phyloP scores from a whole-genome alignment of 2,329 filamentous ascomycete species.

The Aspergillus sp. region DNA sequence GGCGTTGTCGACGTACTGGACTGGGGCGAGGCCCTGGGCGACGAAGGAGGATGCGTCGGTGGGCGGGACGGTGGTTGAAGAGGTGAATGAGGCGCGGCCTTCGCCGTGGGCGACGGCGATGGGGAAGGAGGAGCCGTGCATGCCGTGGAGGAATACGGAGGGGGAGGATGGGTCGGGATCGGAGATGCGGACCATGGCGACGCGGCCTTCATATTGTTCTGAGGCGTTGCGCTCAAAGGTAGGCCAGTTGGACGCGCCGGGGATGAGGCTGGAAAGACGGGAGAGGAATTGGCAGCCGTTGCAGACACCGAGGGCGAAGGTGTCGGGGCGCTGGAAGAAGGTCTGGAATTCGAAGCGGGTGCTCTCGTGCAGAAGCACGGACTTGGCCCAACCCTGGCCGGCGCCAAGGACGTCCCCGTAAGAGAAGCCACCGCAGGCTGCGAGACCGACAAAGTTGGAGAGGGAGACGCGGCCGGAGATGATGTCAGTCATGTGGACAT shows the following conservation, averaged over 20 bases:
- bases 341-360: constrained; percentile 74
- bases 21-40: constrained; percentile 67
- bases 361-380: constrained; percentile 77
- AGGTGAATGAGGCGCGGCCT: constrained; percentile 73
- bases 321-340: constrained; percentile 87
- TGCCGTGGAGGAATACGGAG: constrained; percentile 87
- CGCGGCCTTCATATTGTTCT: constrained; percentile 87
- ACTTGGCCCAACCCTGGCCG: constrained; percentile 96
- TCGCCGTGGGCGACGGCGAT: constrained; percentile 91
- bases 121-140: constrained; percentile 77
- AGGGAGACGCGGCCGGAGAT: constrained; percentile 78
- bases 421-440: constrained; percentile 95
- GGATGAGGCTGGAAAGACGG: constrained; percentile 78
- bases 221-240: constrained; percentile 81
- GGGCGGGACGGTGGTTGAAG: constrained; percentile 35
- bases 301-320: constrained; percentile 91
- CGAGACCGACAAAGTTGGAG: constrained; percentile 79
- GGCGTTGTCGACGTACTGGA: constrained; percentile 85
- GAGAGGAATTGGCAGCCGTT: constrained; percentile 97
- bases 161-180: constrained; percentile 58
- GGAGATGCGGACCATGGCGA: constrained; percentile 78
- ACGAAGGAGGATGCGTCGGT: constrained; percentile 52
- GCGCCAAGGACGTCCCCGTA: constrained; percentile 91
- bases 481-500: constrained; percentile 94
- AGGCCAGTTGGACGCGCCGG: constrained; percentile 79